Conservation (phyloP, 345 rosid species). For the Hypericum perforatum region DNA sequence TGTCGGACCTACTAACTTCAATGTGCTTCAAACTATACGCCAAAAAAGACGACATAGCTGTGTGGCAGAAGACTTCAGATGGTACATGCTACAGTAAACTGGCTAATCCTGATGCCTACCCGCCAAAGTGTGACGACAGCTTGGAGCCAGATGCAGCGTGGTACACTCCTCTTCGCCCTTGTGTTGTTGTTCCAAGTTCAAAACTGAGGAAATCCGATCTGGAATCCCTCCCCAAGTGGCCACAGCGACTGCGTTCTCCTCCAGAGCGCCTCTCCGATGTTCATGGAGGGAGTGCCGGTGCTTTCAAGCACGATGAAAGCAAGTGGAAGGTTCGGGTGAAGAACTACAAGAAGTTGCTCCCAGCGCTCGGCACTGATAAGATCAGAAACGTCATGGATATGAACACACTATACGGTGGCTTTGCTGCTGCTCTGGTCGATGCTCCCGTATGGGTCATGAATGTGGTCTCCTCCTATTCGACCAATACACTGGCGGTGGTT, state of each 20-base stretch:
- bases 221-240: slow-evolving; percentile 70
- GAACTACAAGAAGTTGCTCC: slow-evolving; percentile 81
- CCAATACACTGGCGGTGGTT: slow-evolving; percentile 71
- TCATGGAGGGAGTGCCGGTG: slow-evolving; percentile 50
- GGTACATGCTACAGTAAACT: slow-evolving; percentile 57
- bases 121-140: slow-evolving; percentile 90
- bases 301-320: slow-evolving; percentile 68
- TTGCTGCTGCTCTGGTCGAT: slow-evolving; percentile 64
- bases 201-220: slow-evolving; percentile 50
- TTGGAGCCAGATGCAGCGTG: slow-evolving; percentile 96
- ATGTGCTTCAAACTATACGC: slow-evolving; percentile 87
- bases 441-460: slow-evolving; percentile 96
- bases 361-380: slow-evolving; percentile 68
- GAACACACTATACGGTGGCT: slow-evolving; percentile 94
- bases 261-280: slow-evolving; percentile 68
- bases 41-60: slow-evolving; percentile 87
- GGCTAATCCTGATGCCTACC: slow-evolving; percentile 59
- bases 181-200: slow-evolving; percentile 74
- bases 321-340: slow-evolving; percentile 80
- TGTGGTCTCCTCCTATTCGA: slow-evolving; percentile 75
- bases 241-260: slow-evolving; percentile 55
- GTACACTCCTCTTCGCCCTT: slow-evolving; percentile 89
- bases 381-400: slow-evolving; percentile 96
- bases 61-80: slow-evolving; percentile 83
- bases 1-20: slow-evolving; percentile 63